Percentiles rank a stretch among this genome's conserved stretches.
Evolutionary conservation across 225 moss, liverwort and hornwort species (phyloP).

Genomic region (Thuidium tamariscinum): DNA sequence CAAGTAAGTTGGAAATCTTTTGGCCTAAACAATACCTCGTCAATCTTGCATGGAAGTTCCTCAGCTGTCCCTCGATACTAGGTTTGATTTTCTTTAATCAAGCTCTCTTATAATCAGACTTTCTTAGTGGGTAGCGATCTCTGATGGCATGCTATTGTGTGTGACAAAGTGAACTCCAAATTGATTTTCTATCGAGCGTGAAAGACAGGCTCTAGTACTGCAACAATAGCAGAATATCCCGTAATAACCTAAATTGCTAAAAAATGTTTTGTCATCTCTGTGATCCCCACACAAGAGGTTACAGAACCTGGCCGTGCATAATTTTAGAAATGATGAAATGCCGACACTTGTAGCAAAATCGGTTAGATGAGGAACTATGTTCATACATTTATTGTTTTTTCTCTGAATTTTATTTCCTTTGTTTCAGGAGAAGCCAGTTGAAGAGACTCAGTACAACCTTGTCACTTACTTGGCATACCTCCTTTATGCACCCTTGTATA

Average conservation of each 20-base stretch:
- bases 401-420: background rate
- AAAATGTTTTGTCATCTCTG: background rate
- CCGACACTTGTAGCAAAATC: background rate
- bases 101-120: background rate
- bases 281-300: background rate
- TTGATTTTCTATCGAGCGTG: background rate
- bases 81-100: background rate
- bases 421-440: conserved; percentile 58
- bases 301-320: background rate
- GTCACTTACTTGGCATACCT: conserved; percentile 80
- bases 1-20: conserved; percentile 24
- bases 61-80: background rate
- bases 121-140: background rate
- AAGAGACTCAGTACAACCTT: conserved; percentile 55
- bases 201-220: background rate
- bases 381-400: background rate
- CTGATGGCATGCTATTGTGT: background rate
- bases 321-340: background rate
- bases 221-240: background rate
- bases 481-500: conserved; percentile 84
- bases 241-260: background rate
- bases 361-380: background rate
- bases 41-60: background rate
- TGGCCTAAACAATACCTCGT: background rate
- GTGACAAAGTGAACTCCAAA: background rate